Evolutionary conservation across 2,329 filamentous ascomycete species (phyloP).

Genomic region (Shiraia bambusicola): DNA sequence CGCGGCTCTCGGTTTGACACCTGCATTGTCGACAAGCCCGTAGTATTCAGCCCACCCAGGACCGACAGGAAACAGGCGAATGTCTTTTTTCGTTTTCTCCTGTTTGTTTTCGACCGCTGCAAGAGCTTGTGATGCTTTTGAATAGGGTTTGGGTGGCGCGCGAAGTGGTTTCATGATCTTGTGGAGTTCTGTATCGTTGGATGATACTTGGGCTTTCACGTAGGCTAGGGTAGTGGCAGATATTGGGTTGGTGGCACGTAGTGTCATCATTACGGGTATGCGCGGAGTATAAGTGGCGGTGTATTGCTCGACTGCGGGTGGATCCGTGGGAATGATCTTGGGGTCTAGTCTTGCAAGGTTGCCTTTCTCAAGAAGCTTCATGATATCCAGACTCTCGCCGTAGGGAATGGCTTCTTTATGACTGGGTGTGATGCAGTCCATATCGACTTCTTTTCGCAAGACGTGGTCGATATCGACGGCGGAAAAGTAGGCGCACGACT

Average conservation of each 20-base stretch:
- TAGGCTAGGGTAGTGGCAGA: constrained; percentile 56
- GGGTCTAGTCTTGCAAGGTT: constrained; percentile 68
- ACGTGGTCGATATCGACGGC: constrained; percentile 95
- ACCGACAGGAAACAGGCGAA: constrained; percentile 27
- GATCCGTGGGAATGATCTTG: constrained; percentile 56
- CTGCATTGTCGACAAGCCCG: constrained; percentile 3
- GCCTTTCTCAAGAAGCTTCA: constrained; percentile 73
- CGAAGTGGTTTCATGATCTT: constrained; percentile 62
- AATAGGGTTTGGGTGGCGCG: constrained; percentile 4
- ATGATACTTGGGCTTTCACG: constrained; percentile 81
- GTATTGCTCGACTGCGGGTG: constrained; percentile 64
- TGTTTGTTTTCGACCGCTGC: constrained; percentile 13
- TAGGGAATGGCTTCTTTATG: constrained; percentile 75
- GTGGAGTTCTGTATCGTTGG: constrained; percentile 70
- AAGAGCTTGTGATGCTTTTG: not conserved
- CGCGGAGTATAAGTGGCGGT: constrained; percentile 72
- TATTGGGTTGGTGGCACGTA: constrained; percentile 51
- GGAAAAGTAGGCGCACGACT: constrained; percentile 92
- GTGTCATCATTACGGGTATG: constrained; percentile 74
- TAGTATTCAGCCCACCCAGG: constrained; percentile 23
- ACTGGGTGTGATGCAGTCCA: constrained; percentile 93
- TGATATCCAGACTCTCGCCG: constrained; percentile 85
- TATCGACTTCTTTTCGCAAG: constrained; percentile 95
- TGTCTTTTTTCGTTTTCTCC: constrained; percentile 10
- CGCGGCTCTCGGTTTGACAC: constrained; percentile 1